These are phyloP conservation scores for Pythium folliculosum DNA, from an alignment of 352 stramenopile genomes.

Conservation along the genomic window DNA sequence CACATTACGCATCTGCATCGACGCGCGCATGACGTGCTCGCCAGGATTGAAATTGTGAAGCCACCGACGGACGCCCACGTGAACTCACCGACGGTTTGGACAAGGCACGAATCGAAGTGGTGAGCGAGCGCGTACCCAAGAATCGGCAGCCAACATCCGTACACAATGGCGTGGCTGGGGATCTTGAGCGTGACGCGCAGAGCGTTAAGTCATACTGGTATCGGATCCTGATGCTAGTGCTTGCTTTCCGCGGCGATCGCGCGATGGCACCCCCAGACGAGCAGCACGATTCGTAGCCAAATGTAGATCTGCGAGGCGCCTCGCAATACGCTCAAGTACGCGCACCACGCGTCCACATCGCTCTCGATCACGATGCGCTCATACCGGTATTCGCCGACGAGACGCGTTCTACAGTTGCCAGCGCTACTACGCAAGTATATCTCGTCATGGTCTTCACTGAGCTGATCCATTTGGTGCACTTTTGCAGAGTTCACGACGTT, in stretches of 20 bases:
- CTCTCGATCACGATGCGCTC: slow-evolving; percentile 40
- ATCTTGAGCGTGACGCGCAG: slow-evolving; percentile 25
- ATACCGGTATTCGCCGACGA: slow-evolving; percentile 49
- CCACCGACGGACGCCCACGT: slow-evolving; percentile 28
- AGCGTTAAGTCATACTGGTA: background rate
- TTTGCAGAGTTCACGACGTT: background rate
- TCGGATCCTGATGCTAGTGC: background rate
- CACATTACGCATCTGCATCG: slow-evolving; percentile 40
- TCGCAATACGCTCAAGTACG: slow-evolving; percentile 31
- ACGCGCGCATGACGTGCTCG: slow-evolving; percentile 20
- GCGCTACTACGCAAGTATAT: background rate
- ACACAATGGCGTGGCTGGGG: slow-evolving; percentile 38
- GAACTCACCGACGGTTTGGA: slow-evolving; percentile 27
- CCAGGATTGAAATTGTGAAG: slow-evolving; percentile 23
- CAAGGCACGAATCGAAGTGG: slow-evolving; percentile 24
- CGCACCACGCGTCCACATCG: slow-evolving; percentile 37
- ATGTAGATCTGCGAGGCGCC: slow-evolving; percentile 41
- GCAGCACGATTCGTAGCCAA: slow-evolving; percentile 40
- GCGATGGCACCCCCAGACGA: slow-evolving; percentile 31
- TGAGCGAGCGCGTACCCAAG: slow-evolving; percentile 27
- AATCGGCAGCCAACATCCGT: slow-evolving; percentile 35
- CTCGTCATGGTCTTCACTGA: background rate
- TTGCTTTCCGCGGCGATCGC: slow-evolving; percentile 18
- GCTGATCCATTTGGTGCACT: background rate
- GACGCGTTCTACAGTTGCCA: slow-evolving; percentile 4